A percentile compares a stretch with the other conserved stretches of the same genome.
These are phyloP conservation scores for Coemansia javaensis DNA, from an alignment of 192 early-diverging fungal species.

Conservation along the genomic window DNA sequence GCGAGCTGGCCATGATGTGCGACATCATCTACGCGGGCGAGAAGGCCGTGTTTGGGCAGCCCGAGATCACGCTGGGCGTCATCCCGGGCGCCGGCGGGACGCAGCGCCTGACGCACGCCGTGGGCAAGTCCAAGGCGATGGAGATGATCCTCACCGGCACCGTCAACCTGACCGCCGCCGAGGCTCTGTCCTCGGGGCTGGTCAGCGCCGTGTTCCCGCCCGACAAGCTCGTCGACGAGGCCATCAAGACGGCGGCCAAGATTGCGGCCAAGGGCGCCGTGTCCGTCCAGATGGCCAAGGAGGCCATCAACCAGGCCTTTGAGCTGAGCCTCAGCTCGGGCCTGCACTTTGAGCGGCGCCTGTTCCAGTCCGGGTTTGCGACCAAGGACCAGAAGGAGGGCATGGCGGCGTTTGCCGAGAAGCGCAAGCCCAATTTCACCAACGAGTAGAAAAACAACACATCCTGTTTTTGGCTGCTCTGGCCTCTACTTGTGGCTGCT, in stretches of 20 bases:
- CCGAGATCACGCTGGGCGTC: slow-evolving; percentile 97
- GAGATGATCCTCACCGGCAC: slow-evolving; percentile 88
- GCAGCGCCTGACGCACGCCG: slow-evolving; percentile 80
- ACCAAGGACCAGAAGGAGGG: slow-evolving; percentile 96
- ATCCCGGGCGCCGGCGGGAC: slow-evolving; percentile 89
- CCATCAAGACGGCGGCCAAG: slow-evolving; percentile 81
- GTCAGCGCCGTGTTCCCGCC: slow-evolving; percentile 88
- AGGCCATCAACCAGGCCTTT: slow-evolving; percentile 91
- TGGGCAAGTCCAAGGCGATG: slow-evolving; percentile 99
- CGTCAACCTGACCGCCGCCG: slow-evolving; percentile 74
- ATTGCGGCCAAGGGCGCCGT: slow-evolving; percentile 86
- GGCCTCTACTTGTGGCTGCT: too few relatives aligned
- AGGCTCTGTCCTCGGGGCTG: slow-evolving; percentile 79
- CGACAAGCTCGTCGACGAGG: slow-evolving; percentile 79
- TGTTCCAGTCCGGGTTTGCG: slow-evolving; percentile 90
- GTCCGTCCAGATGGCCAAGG: slow-evolving; percentile 91
- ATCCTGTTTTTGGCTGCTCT: too few relatives aligned
- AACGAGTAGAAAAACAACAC: slow-evolving; percentile 58
- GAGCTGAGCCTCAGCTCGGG: slow-evolving; percentile 83
- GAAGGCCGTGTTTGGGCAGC: slow-evolving; percentile 94
- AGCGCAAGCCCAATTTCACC: slow-evolving; percentile 81
- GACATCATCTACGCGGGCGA: slow-evolving; percentile 99
- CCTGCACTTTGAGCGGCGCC: slow-evolving; percentile 83
- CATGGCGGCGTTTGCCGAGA: slow-evolving; percentile 90
- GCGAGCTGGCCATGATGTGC: slow-evolving; percentile 99